Percentiles rank a stretch among this genome's conserved stretches.
Conservation (phyloP, 495 filamentous ascomycete species). For the Penicillium coffeae region DNA sequence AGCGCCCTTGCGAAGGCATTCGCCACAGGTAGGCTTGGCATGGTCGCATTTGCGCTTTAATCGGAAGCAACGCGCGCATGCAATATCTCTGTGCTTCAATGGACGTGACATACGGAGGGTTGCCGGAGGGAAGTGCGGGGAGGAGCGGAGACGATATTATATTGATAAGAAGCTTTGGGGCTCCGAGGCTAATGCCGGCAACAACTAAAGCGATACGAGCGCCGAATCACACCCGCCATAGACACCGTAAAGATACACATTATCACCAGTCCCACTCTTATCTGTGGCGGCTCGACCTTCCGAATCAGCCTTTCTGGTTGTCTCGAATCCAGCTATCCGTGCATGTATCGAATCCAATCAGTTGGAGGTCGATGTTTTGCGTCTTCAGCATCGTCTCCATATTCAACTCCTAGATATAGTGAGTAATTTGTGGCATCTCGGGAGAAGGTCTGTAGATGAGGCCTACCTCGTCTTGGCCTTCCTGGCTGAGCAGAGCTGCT, state of each 20-base stretch:
- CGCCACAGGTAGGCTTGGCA: slow-evolving; percentile 29
- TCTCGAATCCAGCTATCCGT: slow-evolving; percentile 50
- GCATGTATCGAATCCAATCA: slow-evolving; percentile 60
- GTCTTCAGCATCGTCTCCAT: slow-evolving; percentile 70
- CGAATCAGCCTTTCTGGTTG: slow-evolving; percentile 1
- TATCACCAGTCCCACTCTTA: background rate
- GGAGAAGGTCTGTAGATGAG: background rate
- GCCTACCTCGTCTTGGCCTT: slow-evolving; percentile 34
- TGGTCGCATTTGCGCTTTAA: slow-evolving; percentile 36
- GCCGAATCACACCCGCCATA: background rate
- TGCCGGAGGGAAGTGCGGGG: slow-evolving; percentile 17
- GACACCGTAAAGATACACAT: background rate
- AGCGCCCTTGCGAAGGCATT: slow-evolving; percentile 30
- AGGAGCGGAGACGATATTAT: slow-evolving; percentile 15
- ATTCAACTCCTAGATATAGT: slow-evolving; percentile 51
- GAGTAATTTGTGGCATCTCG: slow-evolving; percentile 1
- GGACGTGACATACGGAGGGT: slow-evolving; percentile 25
- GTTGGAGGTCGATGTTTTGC: slow-evolving; percentile 58
- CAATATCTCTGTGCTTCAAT: slow-evolving; percentile 26
- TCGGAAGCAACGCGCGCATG: slow-evolving; percentile 33
- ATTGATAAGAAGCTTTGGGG: slow-evolving; percentile 23
- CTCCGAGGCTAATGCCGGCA: slow-evolving; percentile 8
- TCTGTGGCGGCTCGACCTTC: background rate
- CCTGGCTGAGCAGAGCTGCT: slow-evolving; percentile 21
- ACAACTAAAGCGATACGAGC: background rate